Evolutionary conservation across 2,329 filamentous ascomycete genomes (phyloP).

Genomic region (Talaromyces marneffei): DNA sequence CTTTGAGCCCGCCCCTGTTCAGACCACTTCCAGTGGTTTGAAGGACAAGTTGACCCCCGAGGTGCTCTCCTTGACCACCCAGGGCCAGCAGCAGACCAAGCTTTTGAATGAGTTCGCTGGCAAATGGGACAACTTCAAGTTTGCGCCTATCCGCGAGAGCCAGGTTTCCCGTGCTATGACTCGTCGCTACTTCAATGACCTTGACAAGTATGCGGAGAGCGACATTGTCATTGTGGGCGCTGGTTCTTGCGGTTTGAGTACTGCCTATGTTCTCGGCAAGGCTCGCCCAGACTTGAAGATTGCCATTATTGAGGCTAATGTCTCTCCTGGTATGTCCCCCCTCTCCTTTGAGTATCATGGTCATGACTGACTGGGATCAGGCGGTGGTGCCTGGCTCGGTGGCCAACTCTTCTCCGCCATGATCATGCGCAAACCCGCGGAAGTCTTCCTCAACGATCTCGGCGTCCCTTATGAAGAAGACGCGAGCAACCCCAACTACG

Average conservation of each 20-base stretch:
- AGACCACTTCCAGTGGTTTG: constrained; percentile 27
- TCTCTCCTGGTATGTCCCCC: constrained; percentile 59
- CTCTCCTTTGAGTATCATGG: neutral
- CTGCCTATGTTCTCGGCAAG: constrained; percentile 77
- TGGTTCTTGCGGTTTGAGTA: constrained; percentile 78
- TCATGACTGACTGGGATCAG: constrained; percentile 29
- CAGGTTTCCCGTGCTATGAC: constrained; percentile 94
- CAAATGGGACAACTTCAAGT: constrained; percentile 77
- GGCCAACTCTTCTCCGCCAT: constrained; percentile 93
- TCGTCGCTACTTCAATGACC: constrained; percentile 82
- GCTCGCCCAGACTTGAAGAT: constrained; percentile 85
- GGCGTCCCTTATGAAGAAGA: constrained; percentile 85
- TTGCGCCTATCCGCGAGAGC: constrained; percentile 81
- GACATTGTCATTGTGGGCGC: constrained; percentile 92
- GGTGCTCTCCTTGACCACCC: constrained; percentile 36
- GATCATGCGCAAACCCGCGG: constrained; percentile 89
- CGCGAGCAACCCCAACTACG: constrained; percentile 76
- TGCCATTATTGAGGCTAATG: constrained; percentile 80
- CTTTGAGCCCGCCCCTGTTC: constrained; percentile 44
- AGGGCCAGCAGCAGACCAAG: constrained; percentile 45
- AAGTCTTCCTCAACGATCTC: constrained; percentile 73
- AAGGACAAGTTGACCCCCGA: constrained; percentile 43
- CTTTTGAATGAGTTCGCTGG: constrained; percentile 61
- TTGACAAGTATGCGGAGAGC: constrained; percentile 83
- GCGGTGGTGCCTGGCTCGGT: constrained; percentile 86